Percentiles rank a stretch among this genome's conserved stretches.
Evolutionary conservation across 805 yeast genomes (phyloP).

Genomic region (Ogataea methylovora): DNA sequence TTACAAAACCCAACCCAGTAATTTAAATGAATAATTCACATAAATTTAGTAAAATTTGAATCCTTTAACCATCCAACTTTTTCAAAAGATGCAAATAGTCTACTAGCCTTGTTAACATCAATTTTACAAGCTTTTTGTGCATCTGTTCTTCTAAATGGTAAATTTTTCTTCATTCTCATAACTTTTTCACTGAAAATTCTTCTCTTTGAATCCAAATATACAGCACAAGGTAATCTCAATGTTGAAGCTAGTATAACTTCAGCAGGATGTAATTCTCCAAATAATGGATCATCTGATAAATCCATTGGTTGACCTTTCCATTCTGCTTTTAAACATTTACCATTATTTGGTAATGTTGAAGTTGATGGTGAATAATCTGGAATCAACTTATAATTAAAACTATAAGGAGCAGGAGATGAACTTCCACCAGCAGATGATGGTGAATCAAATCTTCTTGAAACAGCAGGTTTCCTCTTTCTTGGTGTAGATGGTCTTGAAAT

Average conservation of each 20-base stretch:
- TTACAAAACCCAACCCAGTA: too few species aligned
- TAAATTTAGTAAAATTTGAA: constrained; percentile 46
- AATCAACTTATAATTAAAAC: constrained; percentile 57
- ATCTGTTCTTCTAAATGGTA: constrained; percentile 91
- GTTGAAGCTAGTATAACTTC: constrained; percentile 81
- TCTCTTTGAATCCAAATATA: constrained; percentile 73
- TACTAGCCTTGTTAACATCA: constrained; percentile 92
- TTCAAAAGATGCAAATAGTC: constrained; percentile 85
- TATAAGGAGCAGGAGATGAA: constrained; percentile 37
- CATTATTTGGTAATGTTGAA: constrained; percentile 57
- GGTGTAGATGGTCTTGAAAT: constrained; percentile 27
- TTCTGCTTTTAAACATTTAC: constrained; percentile 75
- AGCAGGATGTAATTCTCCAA: constrained; percentile 77
- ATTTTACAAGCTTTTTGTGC: constrained; percentile 97
- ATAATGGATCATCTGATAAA: constrained; percentile 67
- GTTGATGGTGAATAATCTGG: constrained; percentile 81
- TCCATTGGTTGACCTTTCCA: constrained; percentile 99
- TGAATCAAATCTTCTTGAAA: constrained; percentile 12
- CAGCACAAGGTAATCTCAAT: constrained; percentile 80
- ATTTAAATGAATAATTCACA: too few species aligned
- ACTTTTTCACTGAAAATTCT: constrained; percentile 88
- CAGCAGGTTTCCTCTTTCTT: constrained; percentile 27
- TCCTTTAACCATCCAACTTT: constrained; percentile 90
- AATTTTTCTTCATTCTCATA: constrained; percentile 54
- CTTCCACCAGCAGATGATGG: constrained; percentile 10